Evolutionary conservation across 108 stramenopile species (phyloP).

Genomic region (Fragilaria radians): DNA sequence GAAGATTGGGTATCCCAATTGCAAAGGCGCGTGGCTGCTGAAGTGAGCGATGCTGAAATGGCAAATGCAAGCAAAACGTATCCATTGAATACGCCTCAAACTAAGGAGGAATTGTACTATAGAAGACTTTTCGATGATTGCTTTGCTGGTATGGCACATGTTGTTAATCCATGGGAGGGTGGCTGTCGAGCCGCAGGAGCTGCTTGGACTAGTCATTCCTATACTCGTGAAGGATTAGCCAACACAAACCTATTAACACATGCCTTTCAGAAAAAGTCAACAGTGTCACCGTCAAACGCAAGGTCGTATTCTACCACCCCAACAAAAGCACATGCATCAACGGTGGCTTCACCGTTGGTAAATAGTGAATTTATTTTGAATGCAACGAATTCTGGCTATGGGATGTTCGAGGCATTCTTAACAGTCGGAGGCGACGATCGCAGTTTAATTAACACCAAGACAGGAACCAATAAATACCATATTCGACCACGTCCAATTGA

Average conservation of each 20-base stretch:
- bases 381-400: conserved; percentile 38
- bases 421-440: conserved; percentile 64
- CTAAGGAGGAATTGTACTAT: conserved; percentile 78
- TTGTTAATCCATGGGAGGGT: conserved; percentile 63
- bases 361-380: background rate
- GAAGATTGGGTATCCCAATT: conserved; percentile 75
- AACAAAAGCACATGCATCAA: background rate
- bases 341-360: background rate
- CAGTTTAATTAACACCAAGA: conserved; percentile 22
- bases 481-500: conserved; percentile 48
- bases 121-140: conserved; percentile 57
- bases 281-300: background rate
- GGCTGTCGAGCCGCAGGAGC: conserved; percentile 68
- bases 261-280: conserved; percentile 33
- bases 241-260: conserved; percentile 50
- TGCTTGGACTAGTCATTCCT: conserved; percentile 57
- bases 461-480: conserved; percentile 58
- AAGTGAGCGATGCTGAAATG: conserved; percentile 67
- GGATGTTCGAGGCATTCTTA: conserved; percentile 42
- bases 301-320: conserved; percentile 22
- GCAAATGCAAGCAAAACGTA: conserved; percentile 40
- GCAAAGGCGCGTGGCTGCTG: conserved; percentile 47
- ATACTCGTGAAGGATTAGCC: conserved; percentile 61
- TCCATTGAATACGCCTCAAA: conserved; percentile 67
- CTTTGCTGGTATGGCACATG: conserved; percentile 57